phyloP scores from a whole-genome alignment of 345 rosid genomes.

The Dovyalis caffra region DNA sequence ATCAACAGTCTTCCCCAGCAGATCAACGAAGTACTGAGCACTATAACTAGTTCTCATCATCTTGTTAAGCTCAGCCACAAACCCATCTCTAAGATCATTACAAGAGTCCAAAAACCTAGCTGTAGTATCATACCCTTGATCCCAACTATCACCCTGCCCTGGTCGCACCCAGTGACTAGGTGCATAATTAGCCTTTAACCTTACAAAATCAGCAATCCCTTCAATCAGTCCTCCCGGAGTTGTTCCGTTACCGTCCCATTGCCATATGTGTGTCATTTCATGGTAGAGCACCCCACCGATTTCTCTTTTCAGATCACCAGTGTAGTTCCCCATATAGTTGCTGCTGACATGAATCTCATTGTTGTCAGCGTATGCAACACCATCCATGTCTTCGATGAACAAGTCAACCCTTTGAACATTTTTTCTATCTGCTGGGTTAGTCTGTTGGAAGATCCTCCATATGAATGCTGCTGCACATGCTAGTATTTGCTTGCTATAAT shows the following conservation, averaged over 20 bases:
- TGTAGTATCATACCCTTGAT: slow-evolving; percentile 65
- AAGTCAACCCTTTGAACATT: slow-evolving; percentile 16
- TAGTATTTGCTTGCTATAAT: slow-evolving; percentile 16
- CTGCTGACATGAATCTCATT: slow-evolving; percentile 22
- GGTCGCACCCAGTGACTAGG: slow-evolving; percentile 61
- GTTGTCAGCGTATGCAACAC: slow-evolving; percentile 22
- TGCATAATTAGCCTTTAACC: slow-evolving; percentile 47
- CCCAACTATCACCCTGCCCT: slow-evolving; percentile 61
- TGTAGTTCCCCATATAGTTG: slow-evolving; percentile 17
- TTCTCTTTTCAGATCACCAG: slow-evolving; percentile 43
- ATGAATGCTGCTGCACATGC: slow-evolving; percentile 20
- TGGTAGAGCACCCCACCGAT: slow-evolving; percentile 58
- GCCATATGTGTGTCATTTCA: slow-evolving; percentile 65
- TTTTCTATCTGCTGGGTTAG: slow-evolving; percentile 8
- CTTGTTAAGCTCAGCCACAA: slow-evolving; percentile 61
- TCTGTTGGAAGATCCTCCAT: slow-evolving; percentile 27
- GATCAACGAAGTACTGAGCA: slow-evolving; percentile 41
- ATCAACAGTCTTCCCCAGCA: slow-evolving; percentile 57
- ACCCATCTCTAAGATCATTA: slow-evolving; percentile 45
- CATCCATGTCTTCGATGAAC: slow-evolving; percentile 25
- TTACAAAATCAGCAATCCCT: slow-evolving; percentile 70
- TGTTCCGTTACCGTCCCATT: slow-evolving; percentile 55
- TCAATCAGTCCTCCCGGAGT: slow-evolving; percentile 49
- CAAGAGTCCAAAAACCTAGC: slow-evolving; percentile 67
- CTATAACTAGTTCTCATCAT: slow-evolving; percentile 58